These are phyloP conservation scores for Boletus barrowsii DNA, from an alignment of 768 basidiomycete genomes.

Conservation along the genomic window DNA sequence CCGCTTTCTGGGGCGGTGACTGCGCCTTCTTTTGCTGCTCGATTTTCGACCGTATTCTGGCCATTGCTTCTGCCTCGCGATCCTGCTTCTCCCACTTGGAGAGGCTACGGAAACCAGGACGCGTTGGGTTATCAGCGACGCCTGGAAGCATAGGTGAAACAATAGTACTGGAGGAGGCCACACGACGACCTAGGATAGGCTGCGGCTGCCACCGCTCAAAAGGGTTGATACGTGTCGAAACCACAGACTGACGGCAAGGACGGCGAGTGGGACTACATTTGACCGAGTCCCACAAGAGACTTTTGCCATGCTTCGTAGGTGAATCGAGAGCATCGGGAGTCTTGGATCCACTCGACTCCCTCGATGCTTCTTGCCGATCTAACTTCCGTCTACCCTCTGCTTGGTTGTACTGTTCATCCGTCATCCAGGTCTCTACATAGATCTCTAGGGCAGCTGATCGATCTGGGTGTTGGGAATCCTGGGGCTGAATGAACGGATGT, in stretches of 20 bases:
- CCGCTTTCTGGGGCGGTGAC: slow-evolving; percentile 32
- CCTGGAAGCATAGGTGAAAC: slow-evolving; percentile 28
- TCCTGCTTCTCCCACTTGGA: slow-evolving; percentile 90
- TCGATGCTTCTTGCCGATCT: slow-evolving; percentile 64
- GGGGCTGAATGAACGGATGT: slow-evolving; percentile 47
- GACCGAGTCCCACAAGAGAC: slow-evolving; percentile 67
- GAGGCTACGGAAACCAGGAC: slow-evolving; percentile 43
- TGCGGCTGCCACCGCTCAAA: slow-evolving; percentile 37
- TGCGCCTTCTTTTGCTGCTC: slow-evolving; percentile 44
- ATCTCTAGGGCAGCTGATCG: slow-evolving; percentile 64
- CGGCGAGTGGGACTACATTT: slow-evolving; percentile 40
- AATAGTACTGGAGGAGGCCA: slow-evolving; percentile 35
- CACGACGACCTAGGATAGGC: slow-evolving; percentile 42
- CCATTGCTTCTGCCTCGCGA: slow-evolving; percentile 75
- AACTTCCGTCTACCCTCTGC: slow-evolving; percentile 60
- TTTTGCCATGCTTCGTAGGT: slow-evolving; percentile 52
- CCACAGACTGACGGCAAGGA: slow-evolving; percentile 43
- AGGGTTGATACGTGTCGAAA: slow-evolving; percentile 48
- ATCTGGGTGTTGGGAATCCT: slow-evolving; percentile 78
- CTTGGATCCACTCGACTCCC: slow-evolving; percentile 41
- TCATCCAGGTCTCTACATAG: slow-evolving; percentile 76
- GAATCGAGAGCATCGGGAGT: slow-evolving; percentile 39
- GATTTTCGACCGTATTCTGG: slow-evolving; percentile 57
- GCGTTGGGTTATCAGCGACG: slow-evolving; percentile 56
- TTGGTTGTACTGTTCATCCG: slow-evolving; percentile 66